Base-by-base conservation (phyloP, 2,329 filamentous ascomycete genomes). In the Fusarium keratoplasticum region DNA sequence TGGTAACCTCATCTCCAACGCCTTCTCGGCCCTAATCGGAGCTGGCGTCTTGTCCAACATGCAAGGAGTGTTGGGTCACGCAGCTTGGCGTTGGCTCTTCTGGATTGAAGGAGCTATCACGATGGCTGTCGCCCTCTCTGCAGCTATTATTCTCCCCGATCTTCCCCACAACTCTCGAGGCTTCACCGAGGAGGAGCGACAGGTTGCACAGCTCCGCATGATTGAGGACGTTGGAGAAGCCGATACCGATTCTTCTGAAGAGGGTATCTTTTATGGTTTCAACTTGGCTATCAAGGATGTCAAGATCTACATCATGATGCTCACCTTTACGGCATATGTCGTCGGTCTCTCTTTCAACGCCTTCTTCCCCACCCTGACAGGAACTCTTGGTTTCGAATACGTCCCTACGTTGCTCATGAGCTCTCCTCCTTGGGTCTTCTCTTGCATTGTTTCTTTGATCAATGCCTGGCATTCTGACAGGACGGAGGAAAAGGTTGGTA, bases 291-390 rank as follows among this genome's bases (percentile, higher is more conserved):
- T 91, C 59, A 89, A 88, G 79, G 90, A 92, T 70, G 18, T 82
- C 72, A 92, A 91, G 83, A 89, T 91, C 70, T 92, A 91, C 76
- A 76, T 92, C 69, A 88, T 92, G 87, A 91, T 90, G 86, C 64
- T 91, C 8, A 89, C 89, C 1, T 88, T 91, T 66, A 89, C 88
- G 4, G 88, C 89, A 5, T 91, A 91, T 70, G 89, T 91, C 9
- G 84, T 91, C 7, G 89, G 89, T 4, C 79, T 86, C 42, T 88
- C 88, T 0, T 90, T 90, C 80, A 90, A 90, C 72, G 88, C 87
- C 44, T 91, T 89, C 80, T 90, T 90, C 80, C 87, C 87, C 0
- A 86, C 85, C 0, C 82, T 90, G 31, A 89, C 88, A 0, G 80
- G 81, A 20, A 89, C 88, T 0, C 83, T 90, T 8, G 87, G 88